Percentiles rank a stretch among this genome's conserved stretches.
These are phyloP conservation scores for Alternaria hordeiaustralica DNA, from an alignment of 2,329 filamentous ascomycete genomes.

Conservation along the genomic window DNA sequence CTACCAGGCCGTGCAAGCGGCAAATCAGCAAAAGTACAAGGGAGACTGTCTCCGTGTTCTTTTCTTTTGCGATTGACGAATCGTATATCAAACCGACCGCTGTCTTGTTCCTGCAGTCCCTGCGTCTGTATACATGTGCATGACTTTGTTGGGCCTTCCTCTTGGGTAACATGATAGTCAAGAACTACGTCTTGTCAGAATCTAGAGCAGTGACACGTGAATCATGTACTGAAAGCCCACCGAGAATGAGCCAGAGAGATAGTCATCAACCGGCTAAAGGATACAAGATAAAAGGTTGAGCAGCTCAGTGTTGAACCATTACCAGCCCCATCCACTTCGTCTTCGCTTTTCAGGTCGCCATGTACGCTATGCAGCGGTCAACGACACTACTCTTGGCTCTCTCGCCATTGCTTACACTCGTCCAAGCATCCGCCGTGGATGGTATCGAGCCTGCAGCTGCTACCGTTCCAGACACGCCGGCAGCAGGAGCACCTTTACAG, in stretches of 20 bases:
- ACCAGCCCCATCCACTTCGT: background rate
- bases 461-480: background rate
- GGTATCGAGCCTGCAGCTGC: slow-evolving; percentile 4
- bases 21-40: background rate
- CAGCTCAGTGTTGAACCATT: background rate
- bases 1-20: background rate
- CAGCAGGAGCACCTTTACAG: slow-evolving; percentile 6
- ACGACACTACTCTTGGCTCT: background rate
- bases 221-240: background rate
- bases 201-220: background rate
- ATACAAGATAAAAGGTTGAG: background rate
- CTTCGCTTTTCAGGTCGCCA: background rate
- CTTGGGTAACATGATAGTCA: background rate
- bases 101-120: background rate
- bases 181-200: background rate
- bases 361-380: background rate
- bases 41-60: background rate
- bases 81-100: background rate
- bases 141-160: background rate
- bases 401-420: background rate
- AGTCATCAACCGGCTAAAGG: background rate
- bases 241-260: background rate
- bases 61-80: background rate
- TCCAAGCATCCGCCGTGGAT: background rate
- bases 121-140: background rate